Conservation (phyloP, 352 stramenopile genomes). For the Globisporangium echinulatum region DNA sequence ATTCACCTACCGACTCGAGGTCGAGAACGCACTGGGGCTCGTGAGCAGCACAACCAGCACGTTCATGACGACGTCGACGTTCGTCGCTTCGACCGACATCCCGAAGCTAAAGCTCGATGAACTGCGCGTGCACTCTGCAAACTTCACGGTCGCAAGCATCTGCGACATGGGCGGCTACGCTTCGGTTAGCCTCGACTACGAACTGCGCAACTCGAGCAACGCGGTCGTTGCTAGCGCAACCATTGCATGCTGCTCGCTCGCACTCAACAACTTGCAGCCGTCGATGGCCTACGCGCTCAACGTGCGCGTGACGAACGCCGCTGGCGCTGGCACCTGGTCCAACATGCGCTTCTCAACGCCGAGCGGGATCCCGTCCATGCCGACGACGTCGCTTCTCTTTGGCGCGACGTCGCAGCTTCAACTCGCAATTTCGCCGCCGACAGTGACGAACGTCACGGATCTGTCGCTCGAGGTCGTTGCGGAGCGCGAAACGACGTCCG, state of each 20-base stretch:
- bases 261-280: constrained; percentile 14
- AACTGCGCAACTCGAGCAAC: constrained; percentile 7
- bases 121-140: constrained; percentile 8
- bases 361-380: constrained; percentile 19
- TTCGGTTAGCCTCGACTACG: constrained; percentile 2
- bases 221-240: not conserved
- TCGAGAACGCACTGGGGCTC: constrained; percentile 35
- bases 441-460: constrained; percentile 7
- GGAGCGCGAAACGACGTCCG: not conserved
- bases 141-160: constrained; percentile 14
- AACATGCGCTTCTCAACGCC: constrained; percentile 19
- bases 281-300: constrained; percentile 19
- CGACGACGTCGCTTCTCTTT: constrained; percentile 17
- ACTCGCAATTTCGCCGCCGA: constrained; percentile 17
- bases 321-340: constrained; percentile 22
- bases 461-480: constrained; percentile 15
- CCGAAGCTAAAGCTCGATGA: constrained; percentile 13
- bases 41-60: constrained; percentile 15
- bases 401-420: constrained; percentile 19
- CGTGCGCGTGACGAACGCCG: constrained; percentile 14
- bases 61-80: constrained; percentile 17
- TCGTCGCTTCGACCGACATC: constrained; percentile 9
- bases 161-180: constrained; percentile 30
- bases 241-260: constrained; percentile 15
- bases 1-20: constrained; percentile 37